A percentile compares a stretch with the other conserved stretches of the same genome.
Evolutionary conservation across 2,329 filamentous ascomycete species (phyloP).

Genomic region (Colletotrichum echinochloae): DNA sequence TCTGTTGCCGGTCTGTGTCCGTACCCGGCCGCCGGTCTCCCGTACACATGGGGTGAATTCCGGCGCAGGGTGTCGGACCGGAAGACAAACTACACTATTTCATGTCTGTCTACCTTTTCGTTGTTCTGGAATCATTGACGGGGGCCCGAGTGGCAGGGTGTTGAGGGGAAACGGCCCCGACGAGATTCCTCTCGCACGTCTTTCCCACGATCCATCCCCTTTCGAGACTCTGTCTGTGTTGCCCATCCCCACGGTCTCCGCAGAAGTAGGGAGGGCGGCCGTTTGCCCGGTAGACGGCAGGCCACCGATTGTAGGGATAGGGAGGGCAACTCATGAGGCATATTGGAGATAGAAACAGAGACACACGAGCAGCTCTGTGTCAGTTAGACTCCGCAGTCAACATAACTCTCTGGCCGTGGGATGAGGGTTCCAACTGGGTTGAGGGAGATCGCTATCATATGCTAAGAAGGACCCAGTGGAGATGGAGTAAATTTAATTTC

Average conservation of each 20-base stretch:
- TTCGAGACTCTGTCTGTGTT: neutral
- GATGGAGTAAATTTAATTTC: neutral
- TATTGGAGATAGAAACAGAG: conserved; percentile 12
- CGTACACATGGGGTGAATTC: too few species aligned
- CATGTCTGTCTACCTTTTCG: neutral
- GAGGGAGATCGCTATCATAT: neutral
- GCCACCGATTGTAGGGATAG: neutral
- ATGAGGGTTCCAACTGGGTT: neutral
- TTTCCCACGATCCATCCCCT: neutral
- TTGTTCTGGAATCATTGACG: neutral
- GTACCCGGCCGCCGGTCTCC: neutral
- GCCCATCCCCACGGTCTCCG: neutral
- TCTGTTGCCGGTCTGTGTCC: neutral
- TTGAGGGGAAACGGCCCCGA: neutral
- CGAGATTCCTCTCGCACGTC: neutral
- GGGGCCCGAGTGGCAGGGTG: neutral
- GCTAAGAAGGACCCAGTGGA: neutral
- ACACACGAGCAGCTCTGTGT: neutral
- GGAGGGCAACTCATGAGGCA: neutral
- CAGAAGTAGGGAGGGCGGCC: neutral
- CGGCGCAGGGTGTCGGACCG: too few species aligned
- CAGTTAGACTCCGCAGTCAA: neutral
- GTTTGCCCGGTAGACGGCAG: neutral
- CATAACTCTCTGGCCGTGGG: neutral
- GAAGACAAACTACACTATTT: neutral